Percentiles rank a stretch among this genome's conserved stretches.
Conservation (phyloP, 163 green algal genomes). For the Prototheca cutis region DNA sequence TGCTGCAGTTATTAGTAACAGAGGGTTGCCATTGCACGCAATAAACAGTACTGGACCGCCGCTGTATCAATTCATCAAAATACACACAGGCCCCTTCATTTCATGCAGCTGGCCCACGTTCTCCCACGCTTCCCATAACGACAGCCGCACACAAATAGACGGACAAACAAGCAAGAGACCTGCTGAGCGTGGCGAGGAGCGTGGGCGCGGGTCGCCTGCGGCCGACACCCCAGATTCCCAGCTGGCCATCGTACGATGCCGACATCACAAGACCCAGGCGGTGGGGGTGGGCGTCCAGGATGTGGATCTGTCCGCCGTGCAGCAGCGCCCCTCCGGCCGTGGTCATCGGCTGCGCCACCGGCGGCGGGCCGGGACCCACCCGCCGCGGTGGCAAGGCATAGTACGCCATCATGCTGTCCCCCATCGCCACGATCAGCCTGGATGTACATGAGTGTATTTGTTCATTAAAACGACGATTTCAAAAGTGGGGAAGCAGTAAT, state of each 20-base stretch:
- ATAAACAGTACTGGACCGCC: too few relatives aligned
- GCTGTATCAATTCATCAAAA: too few relatives aligned
- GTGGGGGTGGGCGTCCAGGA: background rate
- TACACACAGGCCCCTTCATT: too few relatives aligned
- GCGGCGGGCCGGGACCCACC: background rate
- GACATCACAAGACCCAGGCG: background rate
- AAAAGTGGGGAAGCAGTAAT: too few relatives aligned
- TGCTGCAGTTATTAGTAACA: background rate
- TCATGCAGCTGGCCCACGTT: too few relatives aligned
- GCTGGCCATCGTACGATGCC: background rate
- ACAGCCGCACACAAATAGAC: background rate
- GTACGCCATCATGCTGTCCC: background rate
- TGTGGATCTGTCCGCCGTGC: background rate
- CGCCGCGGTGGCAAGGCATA: background rate
- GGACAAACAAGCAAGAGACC: too few relatives aligned
- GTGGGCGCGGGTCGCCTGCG: too few relatives aligned
- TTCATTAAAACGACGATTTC: too few relatives aligned
- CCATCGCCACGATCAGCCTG: background rate
- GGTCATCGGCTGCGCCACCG: background rate
- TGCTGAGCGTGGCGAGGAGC: too few relatives aligned
- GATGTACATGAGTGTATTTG: background rate
- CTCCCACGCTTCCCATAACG: background rate
- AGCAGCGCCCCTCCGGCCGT: background rate
- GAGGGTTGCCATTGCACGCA: background rate
- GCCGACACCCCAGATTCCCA: background rate